Conservation (phyloP, 805 yeast species). For the Jamesozyma gamospora region DNA sequence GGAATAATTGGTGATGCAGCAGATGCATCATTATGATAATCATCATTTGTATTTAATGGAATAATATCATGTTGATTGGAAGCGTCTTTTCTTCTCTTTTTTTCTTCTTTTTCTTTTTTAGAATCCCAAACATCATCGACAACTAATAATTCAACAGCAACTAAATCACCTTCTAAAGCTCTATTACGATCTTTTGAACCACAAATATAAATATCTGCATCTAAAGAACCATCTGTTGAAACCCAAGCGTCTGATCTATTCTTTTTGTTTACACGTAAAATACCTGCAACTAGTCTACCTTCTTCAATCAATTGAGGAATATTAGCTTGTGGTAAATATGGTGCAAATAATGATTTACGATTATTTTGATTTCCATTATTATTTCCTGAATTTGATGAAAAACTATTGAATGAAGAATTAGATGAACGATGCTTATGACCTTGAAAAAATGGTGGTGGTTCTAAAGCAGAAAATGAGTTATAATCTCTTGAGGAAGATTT, state of each 20-base stretch:
- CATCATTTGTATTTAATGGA: slow-evolving; percentile 40
- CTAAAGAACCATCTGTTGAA: slow-evolving; percentile 90
- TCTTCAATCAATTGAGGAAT: slow-evolving; percentile 82
- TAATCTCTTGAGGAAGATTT: slow-evolving; percentile 22
- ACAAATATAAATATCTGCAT: slow-evolving; percentile 94
- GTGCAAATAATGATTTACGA: slow-evolving; percentile 84
- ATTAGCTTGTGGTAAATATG: slow-evolving; percentile 87
- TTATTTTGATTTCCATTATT: slow-evolving; percentile 30
- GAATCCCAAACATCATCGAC: slow-evolving; percentile 98
- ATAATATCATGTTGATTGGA: slow-evolving; percentile 33
- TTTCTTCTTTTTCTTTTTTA: slow-evolving; percentile 93
- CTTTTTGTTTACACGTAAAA: slow-evolving; percentile 86
- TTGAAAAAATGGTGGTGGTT: slow-evolving; percentile 38
- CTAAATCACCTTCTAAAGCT: slow-evolving; percentile 93
- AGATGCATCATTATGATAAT: slow-evolving; percentile 73
- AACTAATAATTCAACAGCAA: slow-evolving; percentile 85
- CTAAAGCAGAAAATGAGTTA: slow-evolving; percentile 20
- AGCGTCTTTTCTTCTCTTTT: slow-evolving; percentile 76
- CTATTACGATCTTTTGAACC: slow-evolving; percentile 97
- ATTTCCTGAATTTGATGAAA: slow-evolving; percentile 22
- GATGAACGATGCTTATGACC: slow-evolving; percentile 76
- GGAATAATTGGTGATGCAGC: slow-evolving; percentile 29
- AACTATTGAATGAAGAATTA: slow-evolving; percentile 49
- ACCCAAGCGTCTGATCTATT: slow-evolving; percentile 97
- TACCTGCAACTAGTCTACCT: slow-evolving; percentile 88